Evolutionary conservation across 2,329 filamentous ascomycete genomes (phyloP), one percentile per base, ranked within the genome.

Genomic region (Chaetomium olivaceum): DNA sequence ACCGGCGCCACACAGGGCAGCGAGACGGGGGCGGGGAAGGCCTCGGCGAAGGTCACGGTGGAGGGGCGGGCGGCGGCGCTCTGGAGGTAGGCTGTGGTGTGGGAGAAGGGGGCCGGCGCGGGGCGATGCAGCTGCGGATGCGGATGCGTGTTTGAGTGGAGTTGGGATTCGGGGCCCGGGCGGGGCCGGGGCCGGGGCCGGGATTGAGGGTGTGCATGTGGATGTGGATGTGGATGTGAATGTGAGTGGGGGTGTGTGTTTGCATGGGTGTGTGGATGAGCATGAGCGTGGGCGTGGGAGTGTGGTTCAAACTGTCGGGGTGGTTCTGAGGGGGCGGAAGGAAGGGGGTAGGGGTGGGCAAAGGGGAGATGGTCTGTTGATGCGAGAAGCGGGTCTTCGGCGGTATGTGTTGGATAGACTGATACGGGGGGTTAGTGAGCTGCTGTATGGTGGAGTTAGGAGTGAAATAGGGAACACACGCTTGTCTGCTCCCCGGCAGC

Each of bases 21-120:
- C 2, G 48, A 31, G 2, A 33, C 43, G 3, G 59, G 59, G 1
- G 60, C 51, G 19, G 60, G 60, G n/a, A 58, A 63, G 21, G 46
- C 61, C 12, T 63, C 27, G 46, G 61, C 61, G 21, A 63, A 63
- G 21, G 61, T 63, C 2, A 63, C 19, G 3, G 43, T 58, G 43
- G 9, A 16, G 27, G 61, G 54, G 31, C 61, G 54, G 43, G 55
- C 55, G 31, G 61, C 61, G 61, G 36, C 33, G 33, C 31, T 25
- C 23, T 63, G 54, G 21, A 63, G 61, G 61, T 63, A 63, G 43
- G 55, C 48, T 27, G 55, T 12, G 5, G 61, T 58, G 43, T 43
- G 39, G 16, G 39, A 43, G 39, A 43, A 39, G 36, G 31, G 31
- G 31, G 11, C 1, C 1, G 31, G 31, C 11, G 6, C 3, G 6